These are phyloP conservation scores for Dactylella cylindrospora DNA, from an alignment of 2,329 filamentous ascomycete species.

Conservation along the genomic window DNA sequence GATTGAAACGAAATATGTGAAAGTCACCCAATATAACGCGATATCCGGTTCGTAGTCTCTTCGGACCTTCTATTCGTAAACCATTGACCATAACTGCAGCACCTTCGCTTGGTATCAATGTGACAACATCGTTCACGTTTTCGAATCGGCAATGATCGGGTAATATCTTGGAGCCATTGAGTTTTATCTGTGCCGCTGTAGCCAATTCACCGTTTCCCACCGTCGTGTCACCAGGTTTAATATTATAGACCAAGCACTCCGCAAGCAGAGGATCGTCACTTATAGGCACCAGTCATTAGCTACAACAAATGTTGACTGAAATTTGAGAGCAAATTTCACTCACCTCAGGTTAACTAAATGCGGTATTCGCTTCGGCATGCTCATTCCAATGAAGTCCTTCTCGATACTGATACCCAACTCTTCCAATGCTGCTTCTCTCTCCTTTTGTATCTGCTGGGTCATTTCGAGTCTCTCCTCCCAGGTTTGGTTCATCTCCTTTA, in stretches of 20 bases:
- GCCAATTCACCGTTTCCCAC: conserved; percentile 92
- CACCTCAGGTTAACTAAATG: conserved; percentile 91
- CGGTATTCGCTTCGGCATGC: conserved; percentile 98
- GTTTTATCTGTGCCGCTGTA: conserved; percentile 78
- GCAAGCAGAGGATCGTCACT: conserved; percentile 83
- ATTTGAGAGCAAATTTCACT: too few species aligned
- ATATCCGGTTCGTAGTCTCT: conserved; percentile 84
- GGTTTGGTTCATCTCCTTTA: conserved; percentile 94
- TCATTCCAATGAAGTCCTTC: conserved; percentile 92
- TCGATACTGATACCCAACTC: conserved; percentile 98
- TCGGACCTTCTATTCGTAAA: conserved; percentile 80
- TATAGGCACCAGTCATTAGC: conserved; percentile 4
- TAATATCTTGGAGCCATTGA: conserved; percentile 91
- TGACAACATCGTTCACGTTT: conserved; percentile 90
- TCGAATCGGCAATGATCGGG: conserved; percentile 93
- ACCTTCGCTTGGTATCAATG: conserved; percentile 81
- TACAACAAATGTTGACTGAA: conserved; percentile 9
- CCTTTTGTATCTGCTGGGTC: conserved; percentile 96
- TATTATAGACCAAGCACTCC: conserved; percentile 95
- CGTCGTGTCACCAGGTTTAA: conserved; percentile 90
- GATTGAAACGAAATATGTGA: conserved; percentile 98
- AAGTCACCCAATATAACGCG: conserved; percentile 96
- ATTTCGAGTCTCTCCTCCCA: conserved; percentile 96
- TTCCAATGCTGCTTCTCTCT: conserved; percentile 89
- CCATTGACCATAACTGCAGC: conserved; percentile 98